Evolutionary conservation across 2,329 filamentous ascomycete genomes (phyloP).

Genomic region (Pezicula rhizophila): DNA sequence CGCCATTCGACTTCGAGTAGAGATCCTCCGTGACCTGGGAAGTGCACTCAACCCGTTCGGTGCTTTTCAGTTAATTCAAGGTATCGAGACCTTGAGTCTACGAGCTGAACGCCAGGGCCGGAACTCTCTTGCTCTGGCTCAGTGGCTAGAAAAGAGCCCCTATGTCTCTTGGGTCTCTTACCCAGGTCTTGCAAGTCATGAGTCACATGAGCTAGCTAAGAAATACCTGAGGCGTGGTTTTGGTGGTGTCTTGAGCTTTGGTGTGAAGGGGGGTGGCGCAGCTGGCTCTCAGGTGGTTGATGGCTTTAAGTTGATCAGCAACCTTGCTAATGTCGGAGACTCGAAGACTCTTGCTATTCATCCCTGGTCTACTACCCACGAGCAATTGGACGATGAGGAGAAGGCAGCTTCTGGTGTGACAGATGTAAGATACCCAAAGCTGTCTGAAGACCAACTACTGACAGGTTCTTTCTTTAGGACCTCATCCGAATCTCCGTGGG

Average conservation of each 20-base stretch:
- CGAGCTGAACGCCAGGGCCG: slow-evolving; percentile 79
- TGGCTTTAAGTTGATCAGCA: slow-evolving; percentile 89
- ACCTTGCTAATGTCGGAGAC: slow-evolving; percentile 93
- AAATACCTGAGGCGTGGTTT: slow-evolving; percentile 81
- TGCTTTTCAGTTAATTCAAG: slow-evolving; percentile 85
- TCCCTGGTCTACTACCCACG: slow-evolving; percentile 91
- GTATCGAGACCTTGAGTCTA: slow-evolving; percentile 83
- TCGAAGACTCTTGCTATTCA: slow-evolving; percentile 93
- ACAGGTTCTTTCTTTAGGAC: slow-evolving; percentile 45
- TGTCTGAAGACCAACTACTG: neutral
- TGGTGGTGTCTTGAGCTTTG: slow-evolving; percentile 88
- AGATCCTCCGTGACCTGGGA: slow-evolving; percentile 84
- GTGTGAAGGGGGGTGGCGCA: slow-evolving; percentile 80
- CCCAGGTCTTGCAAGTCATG: slow-evolving; percentile 77
- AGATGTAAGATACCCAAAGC: slow-evolving; percentile 40
- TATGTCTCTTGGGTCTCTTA: slow-evolving; percentile 93
- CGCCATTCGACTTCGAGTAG: slow-evolving; percentile 79
- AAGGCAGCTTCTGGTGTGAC: slow-evolving; percentile 76
- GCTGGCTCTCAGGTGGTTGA: slow-evolving; percentile 87
- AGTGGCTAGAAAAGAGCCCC: slow-evolving; percentile 75
- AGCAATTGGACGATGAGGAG: slow-evolving; percentile 82
- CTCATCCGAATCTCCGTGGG: slow-evolving; percentile 93
- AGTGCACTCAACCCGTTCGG: slow-evolving; percentile 81
- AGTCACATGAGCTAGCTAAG: slow-evolving; percentile 73
- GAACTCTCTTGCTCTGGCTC: slow-evolving; percentile 75